Evolutionary conservation across 345 rosid species (phyloP).

Genomic region (Sonneratia caseolaris): DNA sequence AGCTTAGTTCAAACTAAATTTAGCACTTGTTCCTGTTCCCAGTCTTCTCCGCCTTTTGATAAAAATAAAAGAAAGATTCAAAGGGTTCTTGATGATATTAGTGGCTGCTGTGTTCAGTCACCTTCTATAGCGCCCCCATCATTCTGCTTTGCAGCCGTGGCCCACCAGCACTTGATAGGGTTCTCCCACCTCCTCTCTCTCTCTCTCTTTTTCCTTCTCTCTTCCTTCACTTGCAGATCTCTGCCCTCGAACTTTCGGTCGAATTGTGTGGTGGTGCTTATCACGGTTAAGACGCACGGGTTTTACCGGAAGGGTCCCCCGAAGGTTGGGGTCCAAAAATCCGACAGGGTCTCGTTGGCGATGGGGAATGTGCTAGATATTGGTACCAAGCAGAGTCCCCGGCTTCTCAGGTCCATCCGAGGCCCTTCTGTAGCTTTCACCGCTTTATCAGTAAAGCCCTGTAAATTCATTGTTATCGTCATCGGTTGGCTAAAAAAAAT

Average conservation of each 20-base stretch:
- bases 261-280: background rate
- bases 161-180: background rate
- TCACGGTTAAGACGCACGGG: background rate
- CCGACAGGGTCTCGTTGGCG: conserved; percentile 50
- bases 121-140: background rate
- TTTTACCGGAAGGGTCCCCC: conserved; percentile 52
- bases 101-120: background rate
- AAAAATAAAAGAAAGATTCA: background rate
- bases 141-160: conserved; percentile 2
- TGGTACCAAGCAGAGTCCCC: conserved; percentile 81
- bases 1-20: conserved; percentile 23
- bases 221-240: too few relatives aligned
- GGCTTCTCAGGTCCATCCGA: conserved; percentile 56
- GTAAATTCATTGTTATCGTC: conserved; percentile 2
- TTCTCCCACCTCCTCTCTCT: background rate
- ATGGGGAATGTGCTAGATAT: conserved; percentile 71
- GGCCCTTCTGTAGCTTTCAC: conserved; percentile 30
- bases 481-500: background rate
- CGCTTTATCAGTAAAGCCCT: conserved; percentile 20
- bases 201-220: too few relatives aligned
- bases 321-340: conserved; percentile 69
- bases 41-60: conserved; percentile 11
- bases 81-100: background rate
- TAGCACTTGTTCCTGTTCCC: conserved; percentile 52
- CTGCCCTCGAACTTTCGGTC: background rate